Percentiles rank a stretch among this genome's conserved stretches.
These are phyloP conservation scores for Boletus barrowsii DNA, from an alignment of 768 basidiomycete species.

Conservation along the genomic window DNA sequence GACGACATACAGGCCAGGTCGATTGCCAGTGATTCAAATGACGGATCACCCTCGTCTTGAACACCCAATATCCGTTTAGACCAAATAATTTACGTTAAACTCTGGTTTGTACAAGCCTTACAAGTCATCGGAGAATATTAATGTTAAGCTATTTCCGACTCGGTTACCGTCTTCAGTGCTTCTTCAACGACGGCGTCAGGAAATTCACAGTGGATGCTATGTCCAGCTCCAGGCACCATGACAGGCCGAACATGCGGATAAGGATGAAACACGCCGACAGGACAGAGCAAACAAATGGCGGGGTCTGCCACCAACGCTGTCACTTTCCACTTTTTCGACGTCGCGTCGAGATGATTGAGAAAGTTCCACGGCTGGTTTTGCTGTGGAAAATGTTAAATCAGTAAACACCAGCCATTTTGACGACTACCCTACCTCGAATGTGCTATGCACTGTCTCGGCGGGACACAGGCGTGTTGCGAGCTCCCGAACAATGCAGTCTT, in stretches of 20 bases:
- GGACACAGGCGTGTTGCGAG: no score
- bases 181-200: slow-evolving; percentile 19
- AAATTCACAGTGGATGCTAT: slow-evolving; percentile 27
- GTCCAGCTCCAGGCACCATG: slow-evolving; percentile 12
- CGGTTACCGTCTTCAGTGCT: slow-evolving; percentile 14
- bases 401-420: neutral
- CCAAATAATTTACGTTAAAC: no score
- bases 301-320: slow-evolving; percentile 22
- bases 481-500: no score
- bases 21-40: no score
- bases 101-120: no score
- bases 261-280: slow-evolving; percentile 9
- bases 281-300: neutral
- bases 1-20: no score
- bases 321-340: slow-evolving; percentile 11
- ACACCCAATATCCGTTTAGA: no score
- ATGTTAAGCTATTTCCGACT: neutral
- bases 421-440: neutral
- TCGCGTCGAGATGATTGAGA: neutral
- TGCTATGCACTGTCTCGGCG: no score
- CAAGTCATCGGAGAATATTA: no score
- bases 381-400: slow-evolving; percentile 4
- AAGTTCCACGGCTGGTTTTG: slow-evolving; percentile 20
- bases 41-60: no score
- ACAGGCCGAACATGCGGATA: slow-evolving; percentile 14